Evolutionary conservation across 108 stramenopile species (phyloP), one percentile per base, ranked within the genome.

Genomic region (Hondaea fermentalgiana): DNA sequence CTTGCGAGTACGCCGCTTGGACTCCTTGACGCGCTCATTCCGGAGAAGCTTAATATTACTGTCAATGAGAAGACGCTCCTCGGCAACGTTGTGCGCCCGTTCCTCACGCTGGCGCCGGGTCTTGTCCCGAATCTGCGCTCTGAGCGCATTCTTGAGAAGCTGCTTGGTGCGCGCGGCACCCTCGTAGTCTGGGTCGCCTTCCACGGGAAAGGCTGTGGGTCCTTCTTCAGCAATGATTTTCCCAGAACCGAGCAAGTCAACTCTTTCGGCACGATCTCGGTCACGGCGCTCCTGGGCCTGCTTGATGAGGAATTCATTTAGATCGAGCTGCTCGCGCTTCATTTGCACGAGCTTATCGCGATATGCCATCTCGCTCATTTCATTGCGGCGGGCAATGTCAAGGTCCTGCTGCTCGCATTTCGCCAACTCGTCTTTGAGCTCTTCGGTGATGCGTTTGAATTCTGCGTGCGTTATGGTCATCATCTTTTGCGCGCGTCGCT

Each of bases 291-390:
- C 72, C 49, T 83, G 44, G 21, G 72, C 72, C 25, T 83, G 72
- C 49, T 83, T 51, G 47, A 83, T 83, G n/a, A 83, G 72, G 49
- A 83, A 83, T 51, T 8, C 19, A 21, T 83, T 83, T 43, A 51
- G n/a, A 43, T 83, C 72, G 47, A 83, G 72, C 72, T 83, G 72
- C 44, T 83, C 72, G 6, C 72, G 5, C 72, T 51, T 83, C 47
- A 51, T 51, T 21, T 83, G 5, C 35, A 83, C 42, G 19, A 51
- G 49, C 49, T 83, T 83, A 1, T 83, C 72, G 44, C 49, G 44
- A 43, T 83, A 83, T 23, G 72, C 72, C 72, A 83, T 83, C 49
- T 83, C 72, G 21, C 72, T 83, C 44, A 83, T 83, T 83, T 83
- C 72, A 1, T 83, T 83, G 47, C 72, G 72, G 1, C 72, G 44